Evolutionary conservation across 441 rosid genomes (phyloP).

Genomic region (Adansonia grandidieri): DNA sequence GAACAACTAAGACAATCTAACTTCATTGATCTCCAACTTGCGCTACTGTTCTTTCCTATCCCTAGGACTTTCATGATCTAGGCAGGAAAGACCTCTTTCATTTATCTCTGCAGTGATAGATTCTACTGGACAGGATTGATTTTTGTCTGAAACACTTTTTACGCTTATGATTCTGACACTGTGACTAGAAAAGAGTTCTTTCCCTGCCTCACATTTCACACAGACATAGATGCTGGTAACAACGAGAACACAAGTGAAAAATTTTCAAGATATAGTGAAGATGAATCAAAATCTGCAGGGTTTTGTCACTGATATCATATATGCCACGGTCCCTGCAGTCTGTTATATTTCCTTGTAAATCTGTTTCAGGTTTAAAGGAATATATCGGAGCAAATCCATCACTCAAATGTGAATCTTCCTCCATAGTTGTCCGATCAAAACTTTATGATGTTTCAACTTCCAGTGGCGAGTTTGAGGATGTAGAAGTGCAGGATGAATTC

Average conservation of each 20-base stretch:
- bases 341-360: conserved; percentile 32
- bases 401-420: conserved; percentile 57
- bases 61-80: background rate
- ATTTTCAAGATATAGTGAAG: conserved; percentile 16
- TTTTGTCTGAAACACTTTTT: conserved; percentile 13
- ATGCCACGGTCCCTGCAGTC: background rate
- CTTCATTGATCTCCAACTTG: conserved; percentile 1
- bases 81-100: conserved; percentile 13
- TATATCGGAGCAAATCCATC: conserved; percentile 94
- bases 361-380: conserved; percentile 83
- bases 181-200: conserved; percentile 5
- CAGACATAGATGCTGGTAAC: background rate
- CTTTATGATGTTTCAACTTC: conserved; percentile 47
- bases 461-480: conserved; percentile 59
- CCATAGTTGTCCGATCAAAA: conserved; percentile 61
- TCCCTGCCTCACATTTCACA: background rate
- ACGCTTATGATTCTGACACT: conserved; percentile 17
- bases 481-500: conserved; percentile 77
- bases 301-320: conserved; percentile 5
- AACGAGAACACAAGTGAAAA: background rate
- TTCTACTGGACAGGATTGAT: background rate
- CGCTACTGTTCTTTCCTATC: background rate
- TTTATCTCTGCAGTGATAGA: conserved; percentile 10
- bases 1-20: conserved; percentile 21
- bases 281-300: background rate